These are phyloP conservation scores for Malassezia arunalokei DNA, from an alignment of 1,284 basidiomycete genomes.

Conservation along the genomic window DNA sequence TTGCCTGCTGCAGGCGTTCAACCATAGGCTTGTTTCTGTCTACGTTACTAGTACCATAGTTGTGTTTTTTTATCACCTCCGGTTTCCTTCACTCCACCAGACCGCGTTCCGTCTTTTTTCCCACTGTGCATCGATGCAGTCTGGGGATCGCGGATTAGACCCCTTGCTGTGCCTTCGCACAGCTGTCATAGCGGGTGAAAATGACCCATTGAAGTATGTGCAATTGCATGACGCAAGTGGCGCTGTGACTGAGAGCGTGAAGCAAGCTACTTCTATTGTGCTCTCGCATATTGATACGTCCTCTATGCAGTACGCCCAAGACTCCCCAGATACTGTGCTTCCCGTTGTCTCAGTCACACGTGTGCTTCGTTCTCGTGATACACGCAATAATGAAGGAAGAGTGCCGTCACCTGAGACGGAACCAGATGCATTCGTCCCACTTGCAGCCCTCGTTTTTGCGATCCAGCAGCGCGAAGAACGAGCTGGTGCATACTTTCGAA, in stretches of 20 bases:
- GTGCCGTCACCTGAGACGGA: slow-evolving; percentile 17
- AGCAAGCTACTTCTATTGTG: neutral
- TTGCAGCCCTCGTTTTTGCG: slow-evolving; percentile 36
- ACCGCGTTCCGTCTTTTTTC: no score
- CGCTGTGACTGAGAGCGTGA: neutral
- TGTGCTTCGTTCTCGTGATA: slow-evolving; percentile 20
- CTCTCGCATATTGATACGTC: neutral
- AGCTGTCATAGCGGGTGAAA: neutral
- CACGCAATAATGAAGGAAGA: neutral
- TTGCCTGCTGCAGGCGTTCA: slow-evolving; percentile 11
- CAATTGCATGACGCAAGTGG: neutral
- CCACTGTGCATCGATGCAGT: no score
- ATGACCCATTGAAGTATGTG: slow-evolving; percentile 6
- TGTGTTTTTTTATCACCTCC: neutral
- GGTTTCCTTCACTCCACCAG: no score
- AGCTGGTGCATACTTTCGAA: slow-evolving; percentile 34
- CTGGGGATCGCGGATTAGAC: neutral
- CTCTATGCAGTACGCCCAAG: neutral
- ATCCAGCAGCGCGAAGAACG: slow-evolving; percentile 29
- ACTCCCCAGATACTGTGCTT: slow-evolving; percentile 2
- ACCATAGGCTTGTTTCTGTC: neutral
- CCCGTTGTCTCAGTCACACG: slow-evolving; percentile 15
- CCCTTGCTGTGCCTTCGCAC: slow-evolving; percentile 8
- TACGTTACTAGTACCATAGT: neutral
- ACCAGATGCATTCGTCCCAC: slow-evolving; percentile 26